Evolutionary conservation across 2,329 filamentous ascomycete species (phyloP).

Genomic region (Aureobasidium sp.): DNA sequence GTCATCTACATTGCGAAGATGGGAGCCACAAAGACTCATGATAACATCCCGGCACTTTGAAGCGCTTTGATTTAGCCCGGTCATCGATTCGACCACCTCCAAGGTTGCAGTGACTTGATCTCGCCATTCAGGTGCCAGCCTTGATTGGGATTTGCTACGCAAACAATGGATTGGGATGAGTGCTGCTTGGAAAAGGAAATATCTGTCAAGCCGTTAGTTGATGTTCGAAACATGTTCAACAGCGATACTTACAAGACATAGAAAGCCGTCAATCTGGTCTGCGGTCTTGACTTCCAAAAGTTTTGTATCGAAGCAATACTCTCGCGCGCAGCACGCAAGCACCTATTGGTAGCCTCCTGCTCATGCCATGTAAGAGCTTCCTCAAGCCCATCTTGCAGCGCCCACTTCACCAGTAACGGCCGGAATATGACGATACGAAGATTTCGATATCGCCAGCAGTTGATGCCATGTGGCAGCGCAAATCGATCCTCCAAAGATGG

Average conservation of each 20-base stretch:
- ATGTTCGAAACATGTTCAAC: not conserved
- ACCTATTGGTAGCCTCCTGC: constrained; percentile 30
- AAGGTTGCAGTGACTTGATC: constrained; percentile 35
- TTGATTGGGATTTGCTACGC: constrained; percentile 35
- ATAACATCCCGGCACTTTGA: constrained; percentile 39
- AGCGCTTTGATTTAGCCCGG: constrained; percentile 35
- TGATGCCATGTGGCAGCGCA: constrained; percentile 35
- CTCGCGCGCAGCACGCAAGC: constrained; percentile 36
- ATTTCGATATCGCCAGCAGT: constrained; percentile 40
- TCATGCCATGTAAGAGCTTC: constrained; percentile 8
- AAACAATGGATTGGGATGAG: constrained; percentile 44
- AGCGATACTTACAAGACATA: constrained; percentile 31
- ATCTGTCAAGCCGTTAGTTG: constrained; percentile 19
- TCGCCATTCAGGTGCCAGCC: constrained; percentile 35
- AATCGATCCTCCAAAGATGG: constrained; percentile 31
- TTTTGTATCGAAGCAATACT: constrained; percentile 35
- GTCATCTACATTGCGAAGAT: not conserved
- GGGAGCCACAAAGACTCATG: constrained; percentile 33
- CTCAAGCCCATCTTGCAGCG: not conserved
- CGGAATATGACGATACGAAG: constrained; percentile 44
- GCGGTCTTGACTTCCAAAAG: constrained; percentile 34
- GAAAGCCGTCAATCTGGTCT: constrained; percentile 38
- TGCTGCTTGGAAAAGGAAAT: constrained; percentile 45
- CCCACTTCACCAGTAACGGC: constrained; percentile 38
- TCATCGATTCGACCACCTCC: constrained; percentile 32